Conservation (phyloP, 805 yeast genomes). For the Nakazawaea wickerhamii region DNA sequence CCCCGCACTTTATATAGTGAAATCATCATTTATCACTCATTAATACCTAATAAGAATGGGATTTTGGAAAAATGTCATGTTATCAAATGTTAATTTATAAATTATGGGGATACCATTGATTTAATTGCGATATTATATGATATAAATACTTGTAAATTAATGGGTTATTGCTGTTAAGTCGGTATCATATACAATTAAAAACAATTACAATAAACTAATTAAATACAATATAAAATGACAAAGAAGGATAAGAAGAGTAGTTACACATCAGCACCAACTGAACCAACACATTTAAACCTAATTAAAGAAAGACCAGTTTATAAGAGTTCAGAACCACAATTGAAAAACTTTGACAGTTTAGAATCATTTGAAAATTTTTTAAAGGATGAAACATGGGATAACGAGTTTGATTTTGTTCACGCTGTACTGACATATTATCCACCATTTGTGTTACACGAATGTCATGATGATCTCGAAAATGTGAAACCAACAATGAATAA, state of each 20-base stretch:
- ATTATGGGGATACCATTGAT: background rate
- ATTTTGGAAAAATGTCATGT: constrained; percentile 1
- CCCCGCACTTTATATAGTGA: background rate
- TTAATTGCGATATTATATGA: too few relatives aligned
- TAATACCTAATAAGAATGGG: background rate
- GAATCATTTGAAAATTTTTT: constrained; percentile 57
- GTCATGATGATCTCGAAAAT: constrained; percentile 65
- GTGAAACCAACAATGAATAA: constrained; percentile 69
- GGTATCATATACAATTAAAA: background rate
- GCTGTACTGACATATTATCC: constrained; percentile 66
- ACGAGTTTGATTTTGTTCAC: constrained; percentile 64
- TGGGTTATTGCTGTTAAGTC: background rate
- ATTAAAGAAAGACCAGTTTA: constrained; percentile 12
- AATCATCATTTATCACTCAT: background rate
- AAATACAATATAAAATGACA: background rate
- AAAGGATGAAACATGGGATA: constrained; percentile 71
- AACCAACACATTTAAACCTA: constrained; percentile 12
- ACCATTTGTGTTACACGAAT: constrained; percentile 63
- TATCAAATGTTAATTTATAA: background rate
- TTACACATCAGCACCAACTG: constrained; percentile 12
- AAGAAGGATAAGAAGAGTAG: constrained; percentile 11
- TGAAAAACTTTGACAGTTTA: constrained; percentile 52
- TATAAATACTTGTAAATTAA: background rate
- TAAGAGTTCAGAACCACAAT: constrained; percentile 18
- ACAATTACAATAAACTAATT: background rate